Conservation (phyloP, 768 basidiomycete species). For the Mycena venus region DNA sequence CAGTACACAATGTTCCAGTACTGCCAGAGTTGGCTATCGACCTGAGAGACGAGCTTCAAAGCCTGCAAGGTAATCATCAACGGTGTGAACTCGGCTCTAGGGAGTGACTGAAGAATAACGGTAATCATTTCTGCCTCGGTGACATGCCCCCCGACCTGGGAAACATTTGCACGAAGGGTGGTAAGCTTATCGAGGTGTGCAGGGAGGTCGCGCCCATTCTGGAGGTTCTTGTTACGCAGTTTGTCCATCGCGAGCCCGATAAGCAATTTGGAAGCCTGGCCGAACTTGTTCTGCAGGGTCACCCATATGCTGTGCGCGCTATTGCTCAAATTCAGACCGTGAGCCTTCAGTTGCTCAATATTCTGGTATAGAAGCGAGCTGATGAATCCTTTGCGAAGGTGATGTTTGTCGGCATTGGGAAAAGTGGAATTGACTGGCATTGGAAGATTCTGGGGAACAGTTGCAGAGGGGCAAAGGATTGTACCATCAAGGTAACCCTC, state of each 20-base stretch:
- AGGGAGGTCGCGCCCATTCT: background rate
- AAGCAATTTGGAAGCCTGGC: background rate
- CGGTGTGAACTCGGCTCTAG: background rate
- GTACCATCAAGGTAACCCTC: background rate
- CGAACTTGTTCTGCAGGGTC: background rate
- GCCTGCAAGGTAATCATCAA: background rate
- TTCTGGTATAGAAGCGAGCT: slow-evolving; percentile 22
- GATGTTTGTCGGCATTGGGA: slow-evolving; percentile 8
- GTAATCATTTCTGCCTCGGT: background rate
- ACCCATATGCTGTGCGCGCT: slow-evolving; percentile 1
- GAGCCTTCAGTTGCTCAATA: slow-evolving; percentile 2
- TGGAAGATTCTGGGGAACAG: background rate
- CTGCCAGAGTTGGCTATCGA: background rate
- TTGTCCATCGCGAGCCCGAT: background rate
- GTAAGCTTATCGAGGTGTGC: slow-evolving; percentile 12
- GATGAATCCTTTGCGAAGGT: slow-evolving; percentile 5
- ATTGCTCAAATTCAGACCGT: background rate
- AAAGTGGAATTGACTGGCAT: background rate
- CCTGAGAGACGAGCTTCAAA: background rate
- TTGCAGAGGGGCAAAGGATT: background rate
- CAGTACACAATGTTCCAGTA: background rate
- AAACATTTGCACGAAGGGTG: background rate
- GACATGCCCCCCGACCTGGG: background rate
- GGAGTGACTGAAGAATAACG: slow-evolving; percentile 16
- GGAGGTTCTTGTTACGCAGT: background rate